These are phyloP conservation scores for Penicillium angulare DNA, from an alignment of 495 filamentous ascomycete genomes.

Conservation along the genomic window DNA sequence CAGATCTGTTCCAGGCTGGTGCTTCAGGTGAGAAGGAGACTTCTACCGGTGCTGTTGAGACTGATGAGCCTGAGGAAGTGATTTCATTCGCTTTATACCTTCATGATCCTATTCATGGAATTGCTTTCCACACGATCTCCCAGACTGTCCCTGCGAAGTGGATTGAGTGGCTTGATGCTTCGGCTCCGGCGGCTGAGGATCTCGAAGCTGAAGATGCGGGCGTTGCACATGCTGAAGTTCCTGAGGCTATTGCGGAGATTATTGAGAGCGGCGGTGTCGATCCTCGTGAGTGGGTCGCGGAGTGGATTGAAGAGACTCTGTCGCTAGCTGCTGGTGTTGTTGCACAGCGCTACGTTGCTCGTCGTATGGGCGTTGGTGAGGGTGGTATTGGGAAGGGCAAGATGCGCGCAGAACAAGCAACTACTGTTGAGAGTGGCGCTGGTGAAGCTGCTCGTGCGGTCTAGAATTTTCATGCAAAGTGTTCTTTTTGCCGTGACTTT, in stretches of 20 bases:
- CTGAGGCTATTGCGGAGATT: constrained; percentile 84
- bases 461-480: constrained; percentile 11
- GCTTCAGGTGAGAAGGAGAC: constrained; percentile 53
- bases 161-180: constrained; percentile 89
- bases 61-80: constrained; percentile 53
- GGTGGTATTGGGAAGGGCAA: constrained; percentile 65
- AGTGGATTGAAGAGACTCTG: constrained; percentile 95
- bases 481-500: constrained; percentile 9
- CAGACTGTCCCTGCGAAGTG: constrained; percentile 83
- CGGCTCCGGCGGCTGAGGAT: constrained; percentile 51
- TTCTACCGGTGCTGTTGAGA: constrained; percentile 51
- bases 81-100: constrained; percentile 88
- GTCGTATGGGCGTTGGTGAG: constrained; percentile 93
- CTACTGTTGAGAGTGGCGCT: constrained; percentile 66
- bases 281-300: constrained; percentile 92
- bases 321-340: constrained; percentile 76
- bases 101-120: constrained; percentile 88
- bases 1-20: constrained; percentile 66
- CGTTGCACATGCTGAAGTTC: constrained; percentile 51
- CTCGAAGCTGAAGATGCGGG: constrained; percentile 30
- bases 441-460: constrained; percentile 81
- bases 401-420: constrained; percentile 74
- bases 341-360: constrained; percentile 94
- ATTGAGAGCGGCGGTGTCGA: constrained; percentile 87
- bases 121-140: constrained; percentile 80